Evolutionary conservation across 179 eudicot genomes (phyloP), one percentile per base, ranked within the genome.

Genomic region (Amaranthus tricolor): DNA sequence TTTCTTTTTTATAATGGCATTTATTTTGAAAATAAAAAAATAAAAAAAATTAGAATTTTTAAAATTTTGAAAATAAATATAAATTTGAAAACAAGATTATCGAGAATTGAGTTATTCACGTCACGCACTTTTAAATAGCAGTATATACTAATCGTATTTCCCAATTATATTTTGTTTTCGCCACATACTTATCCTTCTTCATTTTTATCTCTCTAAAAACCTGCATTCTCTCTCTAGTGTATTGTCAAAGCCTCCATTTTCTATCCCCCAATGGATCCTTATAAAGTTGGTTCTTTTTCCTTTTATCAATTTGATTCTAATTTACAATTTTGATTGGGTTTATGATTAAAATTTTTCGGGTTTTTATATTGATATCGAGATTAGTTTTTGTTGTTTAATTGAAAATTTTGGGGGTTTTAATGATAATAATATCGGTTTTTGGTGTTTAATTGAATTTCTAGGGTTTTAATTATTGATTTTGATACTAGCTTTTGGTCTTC

Each of bases 231-330:
- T 72, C 64, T 73, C 74, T 67, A 11, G 5, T 7, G n/a, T 44
- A 71, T 47, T 13, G 4, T 67, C 64, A 43, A 64, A 49, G 15
- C 7, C 49, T 55, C 44, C 19, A 24, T 54, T 68, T 19, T 24
- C 24, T n/a, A 59, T 9, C 16, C 43, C 60, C 54, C 81, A 71
- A 88, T 89, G 93, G 91, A 89, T 85, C 93, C 93, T 1, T 81
- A 85, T 81, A 89, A 87, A 90, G 90, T 89, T 66, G 5, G 6
- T 14, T 13, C 57, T 51, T 40, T 62, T 9, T 44, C 2, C 17
- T 24, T 0, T 9, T 61, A 24, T 24, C 57, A 5, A 8, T 15
- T 49, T 24, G 24, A 24, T 24, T 24, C 24, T 48, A 13, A n/a
- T 20, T 5, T 12, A 40, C 4, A 6, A 17, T 47, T 65, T 57